Conservation (phyloP, 495 filamentous ascomycete species). For the Daldinia loculata region DNA sequence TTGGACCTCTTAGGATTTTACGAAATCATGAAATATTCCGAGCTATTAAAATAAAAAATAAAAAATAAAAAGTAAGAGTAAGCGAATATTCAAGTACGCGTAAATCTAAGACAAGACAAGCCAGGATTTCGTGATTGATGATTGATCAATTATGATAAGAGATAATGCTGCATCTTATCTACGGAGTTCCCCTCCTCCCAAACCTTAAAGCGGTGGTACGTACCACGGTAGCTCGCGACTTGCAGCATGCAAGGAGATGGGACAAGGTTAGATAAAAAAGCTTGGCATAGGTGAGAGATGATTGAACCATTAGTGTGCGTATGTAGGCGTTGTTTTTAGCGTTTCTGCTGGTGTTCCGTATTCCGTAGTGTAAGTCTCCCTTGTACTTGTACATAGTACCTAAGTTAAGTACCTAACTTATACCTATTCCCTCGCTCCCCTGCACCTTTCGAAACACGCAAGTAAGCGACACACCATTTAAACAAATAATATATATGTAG, state of each 20-base stretch:
- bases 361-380: neutral
- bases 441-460: neutral
- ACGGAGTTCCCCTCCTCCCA: constrained; percentile 33
- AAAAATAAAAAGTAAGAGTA: neutral
- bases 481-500: neutral
- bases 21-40: neutral
- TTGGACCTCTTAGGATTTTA: too few species aligned
- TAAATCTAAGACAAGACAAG: neutral
- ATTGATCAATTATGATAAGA: constrained; percentile 20
- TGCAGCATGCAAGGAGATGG: constrained; percentile 41
- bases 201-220: constrained; percentile 32
- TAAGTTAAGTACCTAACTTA: neutral
- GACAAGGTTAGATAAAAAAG: constrained; percentile 40
- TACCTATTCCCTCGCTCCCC: neutral
- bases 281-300: constrained; percentile 28
- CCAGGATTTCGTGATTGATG: neutral
- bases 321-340: neutral
- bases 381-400: neutral
- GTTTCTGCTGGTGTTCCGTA: neutral
- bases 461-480: neutral
- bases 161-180: constrained; percentile 39
- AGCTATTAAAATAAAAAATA: neutral
- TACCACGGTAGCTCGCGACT: constrained; percentile 32
- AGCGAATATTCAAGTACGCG: neutral
- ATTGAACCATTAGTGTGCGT: neutral